These are phyloP conservation scores for Triticum timopheevii DNA, from an alignment of 176 grass and related monocot genomes.

Conservation along the genomic window DNA sequence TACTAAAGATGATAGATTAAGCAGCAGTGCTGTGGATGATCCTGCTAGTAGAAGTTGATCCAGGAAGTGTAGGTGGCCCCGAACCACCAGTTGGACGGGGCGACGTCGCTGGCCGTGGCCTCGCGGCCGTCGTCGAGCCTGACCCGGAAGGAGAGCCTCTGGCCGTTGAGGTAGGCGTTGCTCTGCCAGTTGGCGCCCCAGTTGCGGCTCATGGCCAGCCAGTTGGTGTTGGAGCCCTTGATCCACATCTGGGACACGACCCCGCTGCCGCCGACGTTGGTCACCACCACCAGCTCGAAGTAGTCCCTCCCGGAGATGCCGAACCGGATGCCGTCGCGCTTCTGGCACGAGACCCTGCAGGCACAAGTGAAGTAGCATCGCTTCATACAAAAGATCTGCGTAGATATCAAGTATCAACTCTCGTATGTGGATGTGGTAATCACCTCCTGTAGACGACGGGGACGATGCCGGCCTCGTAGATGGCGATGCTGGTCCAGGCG, in stretches of 20 bases:
- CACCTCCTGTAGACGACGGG: constrained; percentile 41
- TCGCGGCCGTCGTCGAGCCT: constrained; percentile 39
- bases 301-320: constrained; percentile 42
- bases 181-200: constrained; percentile 72
- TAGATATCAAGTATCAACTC: no score
- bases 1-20: not conserved
- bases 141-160: constrained; percentile 57
- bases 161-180: constrained; percentile 48
- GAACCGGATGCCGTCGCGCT: constrained; percentile 45
- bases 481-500: constrained; percentile 35
- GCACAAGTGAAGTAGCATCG: no score
- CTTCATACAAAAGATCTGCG: no score
- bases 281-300: constrained; percentile 49
- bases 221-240: constrained; percentile 44
- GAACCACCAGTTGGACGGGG: constrained; percentile 51
- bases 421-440: no score
- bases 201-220: constrained; percentile 58
- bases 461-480: constrained; percentile 52
- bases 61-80: constrained; percentile 33
- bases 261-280: constrained; percentile 49
- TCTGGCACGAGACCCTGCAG: constrained; percentile 25
- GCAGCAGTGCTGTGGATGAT: not conserved
- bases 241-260: constrained; percentile 49
- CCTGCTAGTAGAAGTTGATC: constrained; percentile 20
- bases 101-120: constrained; percentile 24